Base-by-base conservation (phyloP, 2,329 filamentous ascomycete genomes). In the Periconia macrospinosa region DNA sequence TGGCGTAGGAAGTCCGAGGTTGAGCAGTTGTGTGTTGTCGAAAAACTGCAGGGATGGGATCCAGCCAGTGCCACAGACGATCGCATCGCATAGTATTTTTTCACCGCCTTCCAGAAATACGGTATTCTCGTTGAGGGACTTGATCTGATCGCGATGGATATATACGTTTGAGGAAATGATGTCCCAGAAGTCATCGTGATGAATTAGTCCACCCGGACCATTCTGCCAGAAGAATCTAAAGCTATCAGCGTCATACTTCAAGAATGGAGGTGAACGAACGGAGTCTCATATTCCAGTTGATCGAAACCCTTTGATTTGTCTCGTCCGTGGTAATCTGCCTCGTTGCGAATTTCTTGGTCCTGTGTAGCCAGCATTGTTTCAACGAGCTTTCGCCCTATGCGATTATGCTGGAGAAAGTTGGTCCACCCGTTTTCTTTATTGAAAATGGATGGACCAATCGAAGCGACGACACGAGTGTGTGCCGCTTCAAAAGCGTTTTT, bases 21-120 rank as follows among this genome's bases (percentile, higher is more conserved):
- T 27, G 23, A 27, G 23, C 23, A 27, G 23, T 27, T 27, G 23
- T 27, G 23, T 27, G 23, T 27, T 27, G 23, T 27, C 23, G 47
- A 64, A 61, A 10, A 62, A 43, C 5, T 50, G 27, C 3, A 61
- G 53, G 1, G 42, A 33, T 6, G n/a, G 33, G 19, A 46, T 41
- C 60, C 58, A 69, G 20, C 68, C 66, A 7, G 67, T 71, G 18
- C 66, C 65, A 40, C 57, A 65, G 2, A 70, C n/a, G 9, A 70
- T 41, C 9, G 59, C 57, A 37, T 71, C 66, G 43, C 56, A 56
- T 2, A 57, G 49, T 15, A 69, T 52, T n/a, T 51, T 30, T 7
- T 49, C 50, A 6, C 56, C 61, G 20, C 54, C 27, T 19, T 49
- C 47, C 6, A 69, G 53, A 10, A 27, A 27, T 8, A 27, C 23